Percentiles rank a stretch among this genome's conserved stretches.
phyloP scores from a whole-genome alignment of 495 filamentous ascomycete genomes.

The Aspergillus baeticus region DNA sequence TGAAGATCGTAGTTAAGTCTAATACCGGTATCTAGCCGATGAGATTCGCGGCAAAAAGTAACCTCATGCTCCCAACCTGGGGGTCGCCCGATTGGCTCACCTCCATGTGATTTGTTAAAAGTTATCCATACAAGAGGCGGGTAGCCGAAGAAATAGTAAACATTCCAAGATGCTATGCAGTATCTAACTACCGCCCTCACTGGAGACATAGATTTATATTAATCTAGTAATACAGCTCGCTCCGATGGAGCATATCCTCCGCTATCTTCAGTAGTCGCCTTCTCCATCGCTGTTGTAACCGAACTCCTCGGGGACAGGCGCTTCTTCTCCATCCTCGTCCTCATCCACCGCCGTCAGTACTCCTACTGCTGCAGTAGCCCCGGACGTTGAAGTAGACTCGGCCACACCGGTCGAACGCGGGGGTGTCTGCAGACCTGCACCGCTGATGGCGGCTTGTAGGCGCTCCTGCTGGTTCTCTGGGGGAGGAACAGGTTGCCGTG shows the following conservation, averaged over 20 bases:
- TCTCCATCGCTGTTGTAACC: conserved; percentile 80
- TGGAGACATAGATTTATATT: conserved; percentile 32
- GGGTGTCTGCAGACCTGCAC: conserved; percentile 37
- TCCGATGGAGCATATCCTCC: conserved; percentile 19
- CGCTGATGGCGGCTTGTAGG: conserved; percentile 40
- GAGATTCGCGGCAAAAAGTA: no score
- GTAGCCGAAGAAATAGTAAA: not conserved
- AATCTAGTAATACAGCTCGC: conserved; percentile 50
- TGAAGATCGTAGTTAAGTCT: not conserved
- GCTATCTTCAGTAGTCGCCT: conserved; percentile 46
- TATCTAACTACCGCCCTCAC: conserved; percentile 13
- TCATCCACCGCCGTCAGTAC: conserved; percentile 83
- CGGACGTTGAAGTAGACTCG: conserved; percentile 34
- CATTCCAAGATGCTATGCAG: conserved; percentile 18
- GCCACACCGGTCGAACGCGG: conserved; percentile 30
- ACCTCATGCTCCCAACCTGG: not conserved
- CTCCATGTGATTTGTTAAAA: conserved; percentile 4
- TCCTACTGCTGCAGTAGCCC: conserved; percentile 73
- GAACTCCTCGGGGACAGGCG: conserved; percentile 75
- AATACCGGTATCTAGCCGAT: conserved; percentile 6
- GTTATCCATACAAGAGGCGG: not conserved
- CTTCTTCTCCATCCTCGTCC: conserved; percentile 81
- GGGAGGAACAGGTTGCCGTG: conserved; percentile 57
- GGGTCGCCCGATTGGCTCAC: not conserved
- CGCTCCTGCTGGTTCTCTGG: conserved; percentile 47